A percentile compares a stretch with the other conserved stretches of the same genome.
phyloP scores from a whole-genome alignment of 2,329 filamentous ascomycete genomes.

The Ophiostoma australiae region DNA sequence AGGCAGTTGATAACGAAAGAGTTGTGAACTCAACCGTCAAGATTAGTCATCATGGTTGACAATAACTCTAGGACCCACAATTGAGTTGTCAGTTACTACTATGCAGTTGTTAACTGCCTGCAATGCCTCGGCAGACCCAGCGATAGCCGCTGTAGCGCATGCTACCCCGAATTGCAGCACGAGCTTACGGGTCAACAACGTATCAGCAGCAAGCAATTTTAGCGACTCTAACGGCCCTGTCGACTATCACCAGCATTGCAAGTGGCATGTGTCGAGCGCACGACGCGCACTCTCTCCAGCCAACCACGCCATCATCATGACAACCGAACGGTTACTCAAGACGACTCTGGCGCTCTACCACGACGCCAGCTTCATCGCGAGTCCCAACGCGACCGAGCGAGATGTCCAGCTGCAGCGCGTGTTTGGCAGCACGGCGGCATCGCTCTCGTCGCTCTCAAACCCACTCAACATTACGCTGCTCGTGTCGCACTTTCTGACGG shows the following conservation, averaged over 20 bases:
- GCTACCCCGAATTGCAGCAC: conserved; percentile 3
- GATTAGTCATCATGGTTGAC: background rate
- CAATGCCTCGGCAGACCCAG: conserved; percentile 14
- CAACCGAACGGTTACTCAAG: conserved; percentile 61
- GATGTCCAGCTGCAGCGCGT: conserved; percentile 45
- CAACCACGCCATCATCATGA: conserved; percentile 44
- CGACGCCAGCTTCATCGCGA: conserved; percentile 40
- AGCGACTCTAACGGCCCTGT: background rate
- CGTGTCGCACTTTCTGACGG: conserved; percentile 65
- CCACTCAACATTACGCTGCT: conserved; percentile 69
- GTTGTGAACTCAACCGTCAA: background rate
- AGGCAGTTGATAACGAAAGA: background rate
- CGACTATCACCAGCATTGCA: background rate
- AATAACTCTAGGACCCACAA: background rate
- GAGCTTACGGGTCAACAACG: background rate
- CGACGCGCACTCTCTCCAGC: background rate
- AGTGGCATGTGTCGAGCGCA: background rate
- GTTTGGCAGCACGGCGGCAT: conserved; percentile 60
- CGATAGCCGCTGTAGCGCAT: background rate
- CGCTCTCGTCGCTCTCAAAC: conserved; percentile 66
- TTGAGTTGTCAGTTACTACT: background rate
- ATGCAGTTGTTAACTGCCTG: background rate
- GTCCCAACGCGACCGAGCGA: conserved; percentile 30
- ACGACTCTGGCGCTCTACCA: conserved; percentile 59
- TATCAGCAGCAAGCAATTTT: background rate